Conservation (phyloP, 305 asterid species). For the Striga hermonthica region DNA sequence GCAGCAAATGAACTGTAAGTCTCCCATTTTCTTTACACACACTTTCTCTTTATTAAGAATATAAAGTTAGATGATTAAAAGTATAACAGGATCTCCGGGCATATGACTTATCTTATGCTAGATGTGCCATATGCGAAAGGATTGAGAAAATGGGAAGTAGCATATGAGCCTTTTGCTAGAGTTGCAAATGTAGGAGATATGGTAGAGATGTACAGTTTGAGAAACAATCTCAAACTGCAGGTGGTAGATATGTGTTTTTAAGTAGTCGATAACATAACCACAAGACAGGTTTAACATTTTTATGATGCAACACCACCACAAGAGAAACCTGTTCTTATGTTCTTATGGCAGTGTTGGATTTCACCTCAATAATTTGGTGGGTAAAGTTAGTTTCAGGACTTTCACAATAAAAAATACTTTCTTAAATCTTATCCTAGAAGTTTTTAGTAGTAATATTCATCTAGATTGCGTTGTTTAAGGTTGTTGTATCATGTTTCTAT, state of each 20-base stretch:
- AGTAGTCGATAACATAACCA: too few species aligned
- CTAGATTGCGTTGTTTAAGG: neutral
- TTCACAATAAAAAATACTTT: neutral
- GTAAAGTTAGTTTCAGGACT: neutral
- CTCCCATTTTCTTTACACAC: slow-evolving; percentile 7
- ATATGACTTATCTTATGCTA: neutral
- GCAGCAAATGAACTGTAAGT: slow-evolving; percentile 94
- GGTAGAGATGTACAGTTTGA: too few species aligned
- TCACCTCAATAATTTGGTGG: neutral
- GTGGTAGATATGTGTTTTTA: too few species aligned
- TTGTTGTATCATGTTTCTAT: neutral
- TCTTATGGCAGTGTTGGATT: too few species aligned
- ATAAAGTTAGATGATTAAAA: slow-evolving; percentile 1
- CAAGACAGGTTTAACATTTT: too few species aligned
- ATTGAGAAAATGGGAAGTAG: neutral
- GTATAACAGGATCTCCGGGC: neutral
- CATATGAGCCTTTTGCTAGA: neutral
- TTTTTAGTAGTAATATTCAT: too few species aligned
- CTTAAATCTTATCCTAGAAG: neutral
- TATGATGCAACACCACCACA: too few species aligned
- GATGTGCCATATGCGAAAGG: neutral
- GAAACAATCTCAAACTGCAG: too few species aligned
- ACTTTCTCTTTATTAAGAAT: neutral
- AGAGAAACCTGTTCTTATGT: too few species aligned
- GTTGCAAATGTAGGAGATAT: neutral